phyloP scores from a whole-genome alignment of 208 protist species.

The Wallacemonas rigidus region DNA sequence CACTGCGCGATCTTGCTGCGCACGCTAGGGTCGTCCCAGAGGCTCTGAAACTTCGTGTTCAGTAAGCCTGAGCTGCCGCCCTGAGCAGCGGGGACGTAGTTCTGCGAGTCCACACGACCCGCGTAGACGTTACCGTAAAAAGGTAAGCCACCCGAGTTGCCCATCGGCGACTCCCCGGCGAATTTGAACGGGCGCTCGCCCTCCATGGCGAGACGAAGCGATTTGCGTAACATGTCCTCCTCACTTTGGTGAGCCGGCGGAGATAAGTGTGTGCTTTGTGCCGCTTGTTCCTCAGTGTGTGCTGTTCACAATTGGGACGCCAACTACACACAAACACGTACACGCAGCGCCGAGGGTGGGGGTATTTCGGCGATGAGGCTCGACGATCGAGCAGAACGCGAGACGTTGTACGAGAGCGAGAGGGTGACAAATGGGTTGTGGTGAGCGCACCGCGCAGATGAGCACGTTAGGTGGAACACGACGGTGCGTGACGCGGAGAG shows the following conservation, averaged over 20 bases:
- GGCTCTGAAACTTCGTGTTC: slow-evolving; percentile 38
- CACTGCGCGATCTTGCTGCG: slow-evolving; percentile 63
- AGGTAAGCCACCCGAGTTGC: slow-evolving; percentile 64
- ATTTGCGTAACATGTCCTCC: neutral
- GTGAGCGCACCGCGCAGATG: too few species aligned
- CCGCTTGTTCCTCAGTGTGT: neutral
- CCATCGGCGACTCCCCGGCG: slow-evolving; percentile 52
- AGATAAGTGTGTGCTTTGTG: slow-evolving; percentile 16
- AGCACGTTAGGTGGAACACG: too few species aligned
- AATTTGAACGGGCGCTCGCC: slow-evolving; percentile 68
- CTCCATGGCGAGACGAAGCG: slow-evolving; percentile 40
- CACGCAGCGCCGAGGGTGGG: too few species aligned
- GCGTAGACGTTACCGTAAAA: slow-evolving; percentile 89
- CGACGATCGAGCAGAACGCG: too few species aligned
- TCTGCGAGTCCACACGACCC: slow-evolving; percentile 77
- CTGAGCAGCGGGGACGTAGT: slow-evolving; percentile 67
- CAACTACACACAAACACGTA: too few species aligned
- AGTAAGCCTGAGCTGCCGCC: slow-evolving; percentile 52
- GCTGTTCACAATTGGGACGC: too few species aligned
- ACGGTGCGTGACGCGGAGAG: too few species aligned
- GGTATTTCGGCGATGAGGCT: too few species aligned
- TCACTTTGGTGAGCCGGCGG: neutral
- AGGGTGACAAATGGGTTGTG: too few species aligned
- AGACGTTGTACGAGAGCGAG: too few species aligned
- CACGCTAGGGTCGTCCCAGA: slow-evolving; percentile 72